A percentile compares a stretch with the other conserved stretches of the same genome.
Evolutionary conservation across 805 yeast genomes (phyloP).

Genomic region (Pichia membranifaciens): DNA sequence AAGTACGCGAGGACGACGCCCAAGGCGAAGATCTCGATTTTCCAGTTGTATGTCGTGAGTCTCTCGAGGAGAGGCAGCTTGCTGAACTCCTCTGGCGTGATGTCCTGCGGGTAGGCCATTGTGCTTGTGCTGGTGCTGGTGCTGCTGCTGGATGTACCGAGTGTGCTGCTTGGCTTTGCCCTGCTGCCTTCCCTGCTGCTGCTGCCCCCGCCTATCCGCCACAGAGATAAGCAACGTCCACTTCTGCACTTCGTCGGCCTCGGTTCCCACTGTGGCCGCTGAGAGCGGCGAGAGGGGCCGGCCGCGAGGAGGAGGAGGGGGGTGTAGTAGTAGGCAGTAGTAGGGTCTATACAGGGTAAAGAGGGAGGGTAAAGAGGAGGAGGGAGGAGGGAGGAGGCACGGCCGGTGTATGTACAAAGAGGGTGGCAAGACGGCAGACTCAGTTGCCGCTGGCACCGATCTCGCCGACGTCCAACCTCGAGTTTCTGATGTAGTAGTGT

Average conservation of each 20-base stretch:
- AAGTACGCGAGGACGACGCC: conserved; percentile 46
- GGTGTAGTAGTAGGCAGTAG: too few relatives aligned
- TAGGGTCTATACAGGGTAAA: too few relatives aligned
- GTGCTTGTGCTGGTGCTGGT: neutral
- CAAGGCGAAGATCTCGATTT: conserved; percentile 56
- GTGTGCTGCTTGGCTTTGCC: too few relatives aligned
- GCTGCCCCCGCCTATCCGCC: too few relatives aligned
- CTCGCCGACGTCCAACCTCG: conserved; percentile 71
- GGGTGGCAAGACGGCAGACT: neutral
- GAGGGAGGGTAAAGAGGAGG: too few relatives aligned
- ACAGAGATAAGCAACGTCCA: too few relatives aligned
- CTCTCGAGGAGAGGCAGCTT: conserved; percentile 57
- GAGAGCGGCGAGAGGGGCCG: too few relatives aligned
- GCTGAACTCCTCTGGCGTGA: conserved; percentile 45
- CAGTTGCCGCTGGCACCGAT: conserved; percentile 40
- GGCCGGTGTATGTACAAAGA: neutral
- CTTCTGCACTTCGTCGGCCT: too few relatives aligned
- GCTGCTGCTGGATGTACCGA: too few relatives aligned
- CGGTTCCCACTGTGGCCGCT: too few relatives aligned
- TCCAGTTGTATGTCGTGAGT: conserved; percentile 64
- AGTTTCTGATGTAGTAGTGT: conserved; percentile 83
- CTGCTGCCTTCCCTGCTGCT: too few relatives aligned
- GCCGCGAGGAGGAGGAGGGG: too few relatives aligned
- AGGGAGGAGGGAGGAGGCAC: neutral
- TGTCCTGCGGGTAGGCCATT: conserved; percentile 1